Evolutionary conservation across 176 grass and related monocot genomes (phyloP).

Genomic region (Rhynchospora tenuis): DNA sequence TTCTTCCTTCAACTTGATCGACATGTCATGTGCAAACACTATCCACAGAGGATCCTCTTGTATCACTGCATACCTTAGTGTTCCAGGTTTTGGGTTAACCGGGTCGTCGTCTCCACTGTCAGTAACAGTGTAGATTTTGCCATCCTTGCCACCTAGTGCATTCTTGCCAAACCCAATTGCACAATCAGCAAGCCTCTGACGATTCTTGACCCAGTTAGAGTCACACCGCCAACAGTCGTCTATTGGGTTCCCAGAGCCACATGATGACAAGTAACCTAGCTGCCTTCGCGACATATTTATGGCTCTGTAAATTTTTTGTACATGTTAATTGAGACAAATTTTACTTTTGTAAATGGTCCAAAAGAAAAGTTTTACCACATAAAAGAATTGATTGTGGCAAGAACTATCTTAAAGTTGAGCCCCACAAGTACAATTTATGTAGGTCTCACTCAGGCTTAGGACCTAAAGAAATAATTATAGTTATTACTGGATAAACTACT

Average conservation of each 20-base stretch:
- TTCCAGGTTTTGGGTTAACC: constrained; percentile 15
- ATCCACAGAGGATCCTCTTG: constrained; percentile 26
- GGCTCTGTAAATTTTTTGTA: neutral
- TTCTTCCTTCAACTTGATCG: constrained; percentile 24
- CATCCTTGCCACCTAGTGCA: constrained; percentile 8
- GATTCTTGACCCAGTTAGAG: constrained; percentile 9
- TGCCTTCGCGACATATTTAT: constrained; percentile 8
- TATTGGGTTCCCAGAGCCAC: constrained; percentile 4
- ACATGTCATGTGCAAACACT: constrained; percentile 19
- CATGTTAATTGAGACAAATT: neutral
- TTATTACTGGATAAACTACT: neutral
- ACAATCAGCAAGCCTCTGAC: constrained; percentile 16
- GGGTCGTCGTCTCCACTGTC: constrained; percentile 8
- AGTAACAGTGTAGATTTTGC: neutral
- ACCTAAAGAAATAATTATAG: neutral
- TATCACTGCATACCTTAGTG: constrained; percentile 26
- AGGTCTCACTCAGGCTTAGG: neutral
- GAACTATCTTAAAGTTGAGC: neutral
- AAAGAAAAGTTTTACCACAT: neutral
- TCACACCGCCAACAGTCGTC: constrained; percentile 25
- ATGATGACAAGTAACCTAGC: constrained; percentile 17
- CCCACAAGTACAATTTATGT: constrained; percentile 5
- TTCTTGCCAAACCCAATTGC: constrained; percentile 24
- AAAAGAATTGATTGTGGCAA: neutral
- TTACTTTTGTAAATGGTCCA: neutral